phyloP scores from a whole-genome alignment of 345 rosid species.

The Fremontodendron californicum region DNA sequence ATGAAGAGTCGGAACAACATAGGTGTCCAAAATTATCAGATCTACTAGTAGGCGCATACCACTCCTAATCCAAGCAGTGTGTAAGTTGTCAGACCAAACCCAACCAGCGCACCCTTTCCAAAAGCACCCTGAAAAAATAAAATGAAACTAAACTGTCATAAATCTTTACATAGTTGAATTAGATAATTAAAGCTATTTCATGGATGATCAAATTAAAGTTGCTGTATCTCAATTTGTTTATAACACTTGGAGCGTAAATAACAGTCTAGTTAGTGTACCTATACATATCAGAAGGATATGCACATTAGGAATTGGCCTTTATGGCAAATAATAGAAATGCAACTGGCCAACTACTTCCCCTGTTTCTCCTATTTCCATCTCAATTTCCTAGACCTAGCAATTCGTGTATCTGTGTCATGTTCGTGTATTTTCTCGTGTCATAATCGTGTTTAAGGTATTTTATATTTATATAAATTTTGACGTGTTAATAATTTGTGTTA shows the following conservation, averaged over 20 bases:
- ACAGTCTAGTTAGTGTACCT: not conserved
- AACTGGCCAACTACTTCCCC: not conserved
- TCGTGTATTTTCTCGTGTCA: too few relatives aligned
- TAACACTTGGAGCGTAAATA: not conserved
- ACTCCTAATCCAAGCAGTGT: conserved; percentile 86
- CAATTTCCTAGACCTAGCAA: too few relatives aligned
- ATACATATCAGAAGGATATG: not conserved
- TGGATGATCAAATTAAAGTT: not conserved
- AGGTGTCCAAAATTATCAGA: too few relatives aligned
- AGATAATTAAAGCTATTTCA: not conserved
- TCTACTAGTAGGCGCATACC: conserved; percentile 50
- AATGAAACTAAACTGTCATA: not conserved
- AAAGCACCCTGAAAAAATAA: conserved; percentile 67
- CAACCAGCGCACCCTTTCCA: conserved; percentile 64
- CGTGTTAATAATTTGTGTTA: too few relatives aligned
- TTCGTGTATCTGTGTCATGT: too few relatives aligned
- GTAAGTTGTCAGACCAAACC: conserved; percentile 75
- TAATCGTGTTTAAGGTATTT: too few relatives aligned
- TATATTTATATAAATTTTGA: too few relatives aligned
- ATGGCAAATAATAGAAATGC: not conserved
- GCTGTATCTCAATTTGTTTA: not conserved
- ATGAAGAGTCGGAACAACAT: too few relatives aligned
- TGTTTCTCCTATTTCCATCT: not conserved
- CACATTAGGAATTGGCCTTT: not conserved
- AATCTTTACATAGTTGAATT: not conserved